phyloP scores from a whole-genome alignment of 1,284 basidiomycete genomes.

The Neotropicomus parvogracilis region DNA sequence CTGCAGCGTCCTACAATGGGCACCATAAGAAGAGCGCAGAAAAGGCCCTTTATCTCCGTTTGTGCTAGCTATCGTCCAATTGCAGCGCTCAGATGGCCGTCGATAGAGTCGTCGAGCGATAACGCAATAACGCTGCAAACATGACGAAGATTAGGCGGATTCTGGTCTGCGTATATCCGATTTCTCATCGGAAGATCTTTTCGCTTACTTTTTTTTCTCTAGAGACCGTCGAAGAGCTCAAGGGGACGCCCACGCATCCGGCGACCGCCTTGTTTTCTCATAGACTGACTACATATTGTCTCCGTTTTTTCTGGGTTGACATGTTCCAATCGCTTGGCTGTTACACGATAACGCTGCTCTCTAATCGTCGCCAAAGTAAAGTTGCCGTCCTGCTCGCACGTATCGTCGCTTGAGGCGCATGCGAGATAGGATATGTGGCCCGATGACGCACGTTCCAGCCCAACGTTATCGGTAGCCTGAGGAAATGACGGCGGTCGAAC shows the following conservation, averaged over 20 bases:
- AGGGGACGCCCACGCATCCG: background rate
- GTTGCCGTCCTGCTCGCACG: background rate
- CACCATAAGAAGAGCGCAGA: background rate
- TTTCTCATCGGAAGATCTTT: too few relatives aligned
- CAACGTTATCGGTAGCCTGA: background rate
- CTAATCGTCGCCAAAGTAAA: constrained; percentile 7
- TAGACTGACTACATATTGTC: background rate
- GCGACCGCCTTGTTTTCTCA: background rate
- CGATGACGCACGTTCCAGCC: constrained; percentile 6
- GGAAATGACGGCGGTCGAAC: background rate
- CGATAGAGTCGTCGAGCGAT: background rate
- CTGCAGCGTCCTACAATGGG: background rate
- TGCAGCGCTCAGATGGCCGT: background rate
- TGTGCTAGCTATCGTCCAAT: background rate
- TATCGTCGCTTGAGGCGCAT: constrained; percentile 2
- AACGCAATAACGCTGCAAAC: background rate
- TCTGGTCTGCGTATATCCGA: too few relatives aligned
- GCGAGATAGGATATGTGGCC: constrained; percentile 1
- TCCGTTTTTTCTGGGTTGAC: constrained; percentile 1
- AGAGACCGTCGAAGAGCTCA: too few relatives aligned
- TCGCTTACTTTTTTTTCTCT: too few relatives aligned
- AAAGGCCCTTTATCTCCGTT: background rate
- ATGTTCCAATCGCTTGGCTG: background rate
- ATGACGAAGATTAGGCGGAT: too few relatives aligned
- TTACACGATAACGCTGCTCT: background rate